Conservation (phyloP, 163 green algal species). For the Scenedesmus sp. region DNA sequence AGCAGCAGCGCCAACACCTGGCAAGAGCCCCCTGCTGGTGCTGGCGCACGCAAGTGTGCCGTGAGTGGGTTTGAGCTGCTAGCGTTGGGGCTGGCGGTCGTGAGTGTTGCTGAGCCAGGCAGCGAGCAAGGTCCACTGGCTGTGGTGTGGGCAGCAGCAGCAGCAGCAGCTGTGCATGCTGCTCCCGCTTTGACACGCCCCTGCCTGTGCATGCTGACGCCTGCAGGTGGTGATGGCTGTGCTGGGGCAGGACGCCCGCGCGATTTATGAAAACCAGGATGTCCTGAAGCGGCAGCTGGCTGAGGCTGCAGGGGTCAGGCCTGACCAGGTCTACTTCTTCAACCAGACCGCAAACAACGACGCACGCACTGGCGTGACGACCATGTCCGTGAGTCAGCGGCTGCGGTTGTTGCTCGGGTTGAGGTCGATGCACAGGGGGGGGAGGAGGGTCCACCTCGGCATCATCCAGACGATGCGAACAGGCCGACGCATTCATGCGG, state of each 20-base stretch:
- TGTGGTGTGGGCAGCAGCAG: too few species aligned
- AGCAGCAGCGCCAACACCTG: not conserved
- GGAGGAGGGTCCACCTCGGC: too few species aligned
- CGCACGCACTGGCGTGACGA: conserved; percentile 23
- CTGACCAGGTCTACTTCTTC: conserved; percentile 30
- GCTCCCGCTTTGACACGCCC: too few species aligned
- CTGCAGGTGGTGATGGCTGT: conserved; percentile 44
- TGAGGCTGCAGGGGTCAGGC: not conserved
- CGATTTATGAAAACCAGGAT: conserved; percentile 43
- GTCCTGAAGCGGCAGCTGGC: conserved; percentile 23
- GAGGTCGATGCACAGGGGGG: too few species aligned
- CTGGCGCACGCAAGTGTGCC: too few species aligned
- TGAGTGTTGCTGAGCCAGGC: not conserved
- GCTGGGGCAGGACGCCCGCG: conserved; percentile 20
- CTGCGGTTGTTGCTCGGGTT: too few species aligned
- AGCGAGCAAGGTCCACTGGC: not conserved
- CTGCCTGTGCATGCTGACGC: not conserved
- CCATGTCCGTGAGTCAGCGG: conserved; percentile 46
- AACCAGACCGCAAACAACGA: conserved; percentile 53
- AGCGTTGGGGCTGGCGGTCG: not conserved
- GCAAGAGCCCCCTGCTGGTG: too few species aligned
- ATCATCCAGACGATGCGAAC: too few species aligned
- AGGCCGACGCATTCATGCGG: too few species aligned
- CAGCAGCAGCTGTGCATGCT: not conserved
- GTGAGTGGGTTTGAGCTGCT: not conserved